Conservation (phyloP, 106 monocot genomes). For the Xerophyta viscosa region DNA sequence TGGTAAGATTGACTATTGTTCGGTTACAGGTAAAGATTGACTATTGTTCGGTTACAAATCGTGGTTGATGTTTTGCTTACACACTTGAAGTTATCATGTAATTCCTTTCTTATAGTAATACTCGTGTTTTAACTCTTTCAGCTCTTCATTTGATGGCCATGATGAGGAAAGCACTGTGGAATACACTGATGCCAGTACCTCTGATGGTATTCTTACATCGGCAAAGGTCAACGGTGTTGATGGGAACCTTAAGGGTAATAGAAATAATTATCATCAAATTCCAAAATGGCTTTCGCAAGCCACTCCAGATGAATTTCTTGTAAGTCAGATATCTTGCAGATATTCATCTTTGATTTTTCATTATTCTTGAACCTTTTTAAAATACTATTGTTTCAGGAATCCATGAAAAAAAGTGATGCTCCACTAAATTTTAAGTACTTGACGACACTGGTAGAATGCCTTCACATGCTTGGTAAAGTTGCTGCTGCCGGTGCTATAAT, state of each 20-base stretch:
- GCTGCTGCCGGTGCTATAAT: slow-evolving; percentile 98
- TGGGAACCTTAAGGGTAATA: slow-evolving; percentile 45
- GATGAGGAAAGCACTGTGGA: slow-evolving; percentile 76
- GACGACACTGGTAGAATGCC: slow-evolving; percentile 86
- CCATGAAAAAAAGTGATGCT: slow-evolving; percentile 78
- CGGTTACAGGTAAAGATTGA: no score
- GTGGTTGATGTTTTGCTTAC: no score
- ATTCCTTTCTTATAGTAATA: not conserved
- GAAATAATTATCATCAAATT: slow-evolving; percentile 44
- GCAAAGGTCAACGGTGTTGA: slow-evolving; percentile 23
- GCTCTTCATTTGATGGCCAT: slow-evolving; percentile 90
- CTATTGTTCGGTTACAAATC: no score
- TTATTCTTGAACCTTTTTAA: not conserved
- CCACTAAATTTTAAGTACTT: slow-evolving; percentile 66
- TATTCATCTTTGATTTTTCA: not conserved
- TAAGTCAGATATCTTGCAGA: no score
- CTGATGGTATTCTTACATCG: slow-evolving; percentile 25
- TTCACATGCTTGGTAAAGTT: slow-evolving; percentile 97
- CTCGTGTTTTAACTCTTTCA: slow-evolving; percentile 14
- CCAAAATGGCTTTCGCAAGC: slow-evolving; percentile 81
- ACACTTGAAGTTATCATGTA: no score
- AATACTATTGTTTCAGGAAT: slow-evolving; percentile 46
- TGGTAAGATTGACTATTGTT: no score
- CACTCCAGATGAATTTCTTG: slow-evolving; percentile 96
- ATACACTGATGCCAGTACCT: slow-evolving; percentile 27